phyloP scores from a whole-genome alignment of 805 yeast species.

The Spathaspora girioi region DNA sequence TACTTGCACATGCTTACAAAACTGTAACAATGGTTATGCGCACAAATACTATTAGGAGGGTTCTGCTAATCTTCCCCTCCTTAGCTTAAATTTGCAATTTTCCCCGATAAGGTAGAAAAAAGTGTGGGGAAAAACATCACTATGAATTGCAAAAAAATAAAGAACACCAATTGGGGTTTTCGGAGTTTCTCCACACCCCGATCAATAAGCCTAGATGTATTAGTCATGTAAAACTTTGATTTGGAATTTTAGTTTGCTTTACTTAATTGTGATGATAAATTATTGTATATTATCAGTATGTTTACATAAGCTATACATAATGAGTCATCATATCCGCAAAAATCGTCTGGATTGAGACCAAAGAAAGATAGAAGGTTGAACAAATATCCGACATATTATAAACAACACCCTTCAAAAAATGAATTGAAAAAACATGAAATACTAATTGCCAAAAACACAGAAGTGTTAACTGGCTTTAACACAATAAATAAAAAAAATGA shows the following conservation, averaged over 20 bases:
- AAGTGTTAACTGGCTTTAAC: neutral
- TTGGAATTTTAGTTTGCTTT: too few relatives aligned
- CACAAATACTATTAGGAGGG: too few relatives aligned
- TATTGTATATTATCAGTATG: neutral
- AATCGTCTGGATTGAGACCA: neutral
- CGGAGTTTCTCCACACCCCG: too few relatives aligned
- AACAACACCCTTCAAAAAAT: neutral
- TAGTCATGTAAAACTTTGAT: too few relatives aligned
- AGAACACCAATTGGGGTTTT: neutral
- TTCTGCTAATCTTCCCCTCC: neutral
- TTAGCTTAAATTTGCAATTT: neutral
- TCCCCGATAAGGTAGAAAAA: neutral
- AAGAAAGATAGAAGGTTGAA: neutral
- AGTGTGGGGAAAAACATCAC: neutral
- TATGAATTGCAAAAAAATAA: neutral
- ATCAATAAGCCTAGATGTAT: too few relatives aligned
- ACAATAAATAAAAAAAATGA: neutral
- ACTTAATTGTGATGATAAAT: neutral
- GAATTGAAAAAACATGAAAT: neutral
- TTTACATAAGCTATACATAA: neutral
- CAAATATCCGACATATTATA: neutral
- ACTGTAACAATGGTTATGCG: neutral
- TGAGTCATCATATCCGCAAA: neutral
- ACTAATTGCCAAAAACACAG: neutral
- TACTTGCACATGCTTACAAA: too few relatives aligned